phyloP scores from a whole-genome alignment of 495 filamentous ascomycete genomes.

The Penicillium subrubescens region DNA sequence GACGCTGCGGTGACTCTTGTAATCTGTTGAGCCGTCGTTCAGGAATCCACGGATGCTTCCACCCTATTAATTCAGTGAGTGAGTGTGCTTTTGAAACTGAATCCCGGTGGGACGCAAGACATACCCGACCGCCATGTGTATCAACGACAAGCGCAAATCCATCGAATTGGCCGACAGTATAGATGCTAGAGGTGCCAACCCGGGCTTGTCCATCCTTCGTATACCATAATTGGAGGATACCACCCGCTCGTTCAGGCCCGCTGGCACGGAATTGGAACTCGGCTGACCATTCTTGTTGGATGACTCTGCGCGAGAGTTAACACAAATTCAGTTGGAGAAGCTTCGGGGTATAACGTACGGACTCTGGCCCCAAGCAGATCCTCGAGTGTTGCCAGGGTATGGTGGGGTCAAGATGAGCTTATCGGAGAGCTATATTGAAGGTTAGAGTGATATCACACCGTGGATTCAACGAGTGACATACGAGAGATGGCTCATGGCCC shows the following conservation, averaged over 20 bases:
- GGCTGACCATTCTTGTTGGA: slow-evolving; percentile 69
- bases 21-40: slow-evolving; percentile 86
- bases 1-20: slow-evolving; percentile 73
- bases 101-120: slow-evolving; percentile 7
- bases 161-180: slow-evolving; percentile 80
- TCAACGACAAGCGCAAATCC: slow-evolving; percentile 86
- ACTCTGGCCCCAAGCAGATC: slow-evolving; percentile 76
- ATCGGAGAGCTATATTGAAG: slow-evolving; percentile 67
- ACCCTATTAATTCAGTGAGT: slow-evolving; percentile 46
- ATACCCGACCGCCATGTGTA: slow-evolving; percentile 75
- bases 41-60: slow-evolving; percentile 88
- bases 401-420: slow-evolving; percentile 90
- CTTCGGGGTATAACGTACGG: slow-evolving; percentile 44
- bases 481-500: slow-evolving; percentile 67
- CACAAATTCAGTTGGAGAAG: slow-evolving; percentile 7
- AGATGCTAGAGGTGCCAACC: slow-evolving; percentile 73
- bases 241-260: slow-evolving; percentile 81
- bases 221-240: slow-evolving; percentile 95
- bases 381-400: slow-evolving; percentile 81
- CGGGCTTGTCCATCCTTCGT: slow-evolving; percentile 66
- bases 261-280: slow-evolving; percentile 86
- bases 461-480: slow-evolving; percentile 19
- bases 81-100: not conserved
- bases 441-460: slow-evolving; percentile 1
- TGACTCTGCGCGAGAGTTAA: slow-evolving; percentile 27